Percentiles rank a stretch among this genome's conserved stretches.
These are phyloP conservation scores for Phytophthora macrochlamydospora DNA, from an alignment of 352 stramenopile genomes.

Conservation along the genomic window DNA sequence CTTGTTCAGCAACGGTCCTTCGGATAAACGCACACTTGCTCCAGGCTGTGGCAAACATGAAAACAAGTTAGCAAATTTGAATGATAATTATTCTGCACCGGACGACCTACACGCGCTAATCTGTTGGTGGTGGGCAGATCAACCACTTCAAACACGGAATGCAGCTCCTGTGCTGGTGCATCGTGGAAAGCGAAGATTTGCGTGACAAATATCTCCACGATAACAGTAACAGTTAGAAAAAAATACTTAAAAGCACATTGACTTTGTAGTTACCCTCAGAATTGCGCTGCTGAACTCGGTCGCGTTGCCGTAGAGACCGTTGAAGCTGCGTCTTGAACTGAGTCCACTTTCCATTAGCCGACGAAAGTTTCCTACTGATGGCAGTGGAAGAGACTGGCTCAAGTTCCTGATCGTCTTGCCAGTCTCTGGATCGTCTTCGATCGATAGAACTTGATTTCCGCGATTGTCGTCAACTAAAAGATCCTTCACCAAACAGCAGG, in stretches of 20 bases:
- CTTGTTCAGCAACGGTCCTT: slow-evolving; percentile 65
- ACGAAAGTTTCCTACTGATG: slow-evolving; percentile 23
- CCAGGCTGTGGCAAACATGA: slow-evolving; percentile 20
- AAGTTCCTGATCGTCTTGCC: slow-evolving; percentile 40
- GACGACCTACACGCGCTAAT: slow-evolving; percentile 42
- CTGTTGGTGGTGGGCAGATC: slow-evolving; percentile 56
- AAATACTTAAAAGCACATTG: no score
- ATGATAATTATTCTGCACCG: no score
- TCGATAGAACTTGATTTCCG: background rate
- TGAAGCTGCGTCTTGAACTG: slow-evolving; percentile 28
- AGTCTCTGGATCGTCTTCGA: slow-evolving; percentile 21
- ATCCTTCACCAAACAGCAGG: slow-evolving; percentile 22
- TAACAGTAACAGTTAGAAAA: background rate
- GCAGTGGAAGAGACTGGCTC: slow-evolving; percentile 33
- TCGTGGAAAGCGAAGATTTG: slow-evolving; percentile 49
- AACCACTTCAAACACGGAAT: slow-evolving; percentile 50
- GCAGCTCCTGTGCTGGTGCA: slow-evolving; percentile 37
- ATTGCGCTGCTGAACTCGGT: slow-evolving; percentile 55
- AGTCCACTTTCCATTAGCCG: slow-evolving; percentile 37
- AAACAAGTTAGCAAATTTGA: no score
- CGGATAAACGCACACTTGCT: slow-evolving; percentile 40
- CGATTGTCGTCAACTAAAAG: slow-evolving; percentile 16
- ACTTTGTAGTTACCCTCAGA: slow-evolving; percentile 35
- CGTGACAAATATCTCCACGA: slow-evolving; percentile 41
- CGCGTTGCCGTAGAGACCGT: slow-evolving; percentile 46